These are phyloP conservation scores for Coniella lustricola DNA, from an alignment of 2,329 filamentous ascomycete genomes.

Conservation along the genomic window DNA sequence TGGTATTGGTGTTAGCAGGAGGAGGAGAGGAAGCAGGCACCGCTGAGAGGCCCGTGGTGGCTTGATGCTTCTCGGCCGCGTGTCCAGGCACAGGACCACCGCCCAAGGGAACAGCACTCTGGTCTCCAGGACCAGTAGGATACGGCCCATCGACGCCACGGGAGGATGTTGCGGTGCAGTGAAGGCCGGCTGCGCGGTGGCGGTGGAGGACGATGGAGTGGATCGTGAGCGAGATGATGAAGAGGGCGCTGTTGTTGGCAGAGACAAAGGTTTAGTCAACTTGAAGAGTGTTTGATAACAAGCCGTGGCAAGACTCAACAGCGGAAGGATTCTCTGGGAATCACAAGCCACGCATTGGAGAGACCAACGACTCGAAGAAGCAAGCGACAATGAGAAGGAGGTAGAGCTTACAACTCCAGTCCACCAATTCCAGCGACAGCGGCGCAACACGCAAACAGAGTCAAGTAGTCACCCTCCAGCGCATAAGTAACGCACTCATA, in stretches of 20 bases:
- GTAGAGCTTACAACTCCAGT: constrained; percentile 34
- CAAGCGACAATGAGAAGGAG: not conserved
- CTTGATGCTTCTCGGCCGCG: constrained; percentile 13
- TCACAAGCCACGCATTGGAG: no score
- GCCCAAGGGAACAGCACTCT: constrained; percentile 13
- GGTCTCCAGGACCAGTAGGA: not conserved
- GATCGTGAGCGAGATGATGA: constrained; percentile 33
- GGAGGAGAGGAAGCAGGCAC: no score
- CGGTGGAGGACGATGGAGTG: constrained; percentile 35
- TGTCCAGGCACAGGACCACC: constrained; percentile 10
- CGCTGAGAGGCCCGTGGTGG: no score
- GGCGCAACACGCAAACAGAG: constrained; percentile 23
- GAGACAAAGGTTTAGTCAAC: not conserved
- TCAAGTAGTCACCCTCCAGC: constrained; percentile 9
- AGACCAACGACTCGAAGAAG: no score
- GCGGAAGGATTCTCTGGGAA: no score
- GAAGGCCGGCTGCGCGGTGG: constrained; percentile 37
- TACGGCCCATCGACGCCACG: constrained; percentile 17
- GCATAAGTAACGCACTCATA: constrained; percentile 22
- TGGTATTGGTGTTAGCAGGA: no score
- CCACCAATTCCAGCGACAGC: constrained; percentile 34
- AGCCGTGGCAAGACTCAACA: no score
- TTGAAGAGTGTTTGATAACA: no score
- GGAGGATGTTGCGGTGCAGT: constrained; percentile 21
- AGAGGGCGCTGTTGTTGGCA: constrained; percentile 30